Base-by-base conservation (phyloP, 2,329 filamentous ascomycete genomes). In the Penicillium olsonii region DNA sequence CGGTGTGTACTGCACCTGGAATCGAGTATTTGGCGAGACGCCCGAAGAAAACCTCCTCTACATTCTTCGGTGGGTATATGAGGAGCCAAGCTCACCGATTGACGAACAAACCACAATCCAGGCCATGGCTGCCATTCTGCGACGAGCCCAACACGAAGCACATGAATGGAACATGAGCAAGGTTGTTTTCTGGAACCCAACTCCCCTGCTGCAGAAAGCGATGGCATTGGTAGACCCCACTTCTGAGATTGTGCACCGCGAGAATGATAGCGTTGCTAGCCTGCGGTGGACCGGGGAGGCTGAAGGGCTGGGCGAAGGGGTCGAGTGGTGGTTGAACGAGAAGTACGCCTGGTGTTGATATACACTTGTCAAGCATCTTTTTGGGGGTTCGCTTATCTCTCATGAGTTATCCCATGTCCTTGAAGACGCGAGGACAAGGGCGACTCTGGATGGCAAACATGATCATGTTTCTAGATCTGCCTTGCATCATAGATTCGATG, bases 141-240 rank as follows among this genome's bases (percentile, higher is more conserved):
- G 74, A 35, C 75, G 84, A 37, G 91, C 90, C 4, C 84, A 87
- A 62, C 71, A 72, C 8, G 84, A 95, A 69, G 92, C 92, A 2
- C 71, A 76, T 3, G 76, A 82, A 48, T 95, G 89, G 87, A 75
- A 81, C 37, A 83, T 90, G 73, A 76, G 78, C 34, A 78, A 83
- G 38, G 82, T 96, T 3, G 81, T 91, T 66, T 75, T 92, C 43
- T 97, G 92, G 92, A 95, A 94, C 65, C 91, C 92, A 0, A 80
- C 80, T 4, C 74, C 81, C 6, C 61, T 78, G 54, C 66, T 84
- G 20, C 55, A 75, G 42, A 65, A 72, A 49, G 74, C 75, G 2
- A 72, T 74, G 35, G 63, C 67, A 38, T 45, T 70, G 43, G 41
- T 75, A 38, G 66, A 74, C 40, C 67, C 68, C 4, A 60, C 62